phyloP scores from a whole-genome alignment of 371 early-diverging fungal genomes.

The Lichtheimia ornata region DNA sequence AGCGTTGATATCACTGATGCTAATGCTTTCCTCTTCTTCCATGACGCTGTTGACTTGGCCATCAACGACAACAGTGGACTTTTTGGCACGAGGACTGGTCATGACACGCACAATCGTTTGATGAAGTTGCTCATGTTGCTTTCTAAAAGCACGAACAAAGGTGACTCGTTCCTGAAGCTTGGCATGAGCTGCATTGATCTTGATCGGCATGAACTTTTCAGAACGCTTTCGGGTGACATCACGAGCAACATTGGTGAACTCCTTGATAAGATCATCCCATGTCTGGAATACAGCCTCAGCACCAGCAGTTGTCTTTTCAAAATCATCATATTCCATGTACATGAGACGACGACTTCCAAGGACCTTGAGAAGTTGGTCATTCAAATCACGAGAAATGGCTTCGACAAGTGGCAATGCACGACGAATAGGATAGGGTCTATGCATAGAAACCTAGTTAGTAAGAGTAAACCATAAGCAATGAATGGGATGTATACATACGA shows the following conservation, averaged over 20 bases:
- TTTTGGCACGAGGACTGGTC: conserved; percentile 66
- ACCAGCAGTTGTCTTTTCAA: conserved; percentile 81
- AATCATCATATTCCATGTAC: conserved; percentile 88
- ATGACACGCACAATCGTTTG: conserved; percentile 94
- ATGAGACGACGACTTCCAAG: conserved; percentile 89
- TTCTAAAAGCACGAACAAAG: conserved; percentile 90
- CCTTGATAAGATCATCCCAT: conserved; percentile 96
- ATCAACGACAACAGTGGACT: conserved; percentile 52
- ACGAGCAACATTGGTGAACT: conserved; percentile 93
- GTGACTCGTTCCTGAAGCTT: conserved; percentile 92
- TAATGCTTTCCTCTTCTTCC: conserved; percentile 61
- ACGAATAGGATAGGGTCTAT: conserved; percentile 90
- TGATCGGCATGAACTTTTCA: conserved; percentile 95
- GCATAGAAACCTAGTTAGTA: not conserved
- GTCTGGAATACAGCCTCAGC: conserved; percentile 88
- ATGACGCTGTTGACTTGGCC: conserved; percentile 52
- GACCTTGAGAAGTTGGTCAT: conserved; percentile 88
- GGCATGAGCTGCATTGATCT: conserved; percentile 89
- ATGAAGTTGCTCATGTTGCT: conserved; percentile 95
- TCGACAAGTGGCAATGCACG: conserved; percentile 93
- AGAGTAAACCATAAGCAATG: not conserved
- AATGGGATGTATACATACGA: conserved; percentile 50
- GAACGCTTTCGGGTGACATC: conserved; percentile 91
- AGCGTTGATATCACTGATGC: conserved; percentile 73
- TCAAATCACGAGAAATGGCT: conserved; percentile 93